Base-by-base conservation (phyloP, 2,329 filamentous ascomycete genomes). In the Pseudogymnoascus sp. region DNA sequence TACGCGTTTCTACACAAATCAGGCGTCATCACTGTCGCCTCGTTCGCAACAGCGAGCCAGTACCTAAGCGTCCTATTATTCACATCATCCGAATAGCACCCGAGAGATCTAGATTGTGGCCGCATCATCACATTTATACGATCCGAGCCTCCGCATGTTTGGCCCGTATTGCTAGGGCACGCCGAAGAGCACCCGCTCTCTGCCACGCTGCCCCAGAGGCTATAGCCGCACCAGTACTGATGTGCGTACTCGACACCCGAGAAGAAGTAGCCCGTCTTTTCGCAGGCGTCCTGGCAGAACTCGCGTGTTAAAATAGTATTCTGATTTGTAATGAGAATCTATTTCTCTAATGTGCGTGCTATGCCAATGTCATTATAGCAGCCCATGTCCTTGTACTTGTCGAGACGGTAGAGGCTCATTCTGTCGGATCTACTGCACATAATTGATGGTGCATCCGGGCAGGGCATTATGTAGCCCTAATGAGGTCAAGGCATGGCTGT, bases 381-480 rank as follows among this genome's bases (percentile, higher is more conserved):
- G 29, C 53, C 53, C 1, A 35, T 6, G 29, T 59, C 53, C n/a
- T 37, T 35, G 8, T 47, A 62, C 13, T 6, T 35, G 11, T 53
- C 44, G 6, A 53, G 61, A 2, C 29, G 35, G 42, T 66, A 67
- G 8, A 65, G n/a, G 13, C 59, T 63, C 4, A 67, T 44, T 10
- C 65, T 61, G 14, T 56, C 40, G 19, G 47, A 35, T 24, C 63
- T 63, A 6, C 66, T 65, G 42, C 66, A 67, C 29, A 40, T 62
- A 26, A 65, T 59, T 10, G 24, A 7, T 31, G 29, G 16, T 29
- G 63, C 60, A 1, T 62, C 64, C 10, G 40, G 24, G 59, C 65
- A 67, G 24, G 19, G 3, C 64, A 64, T 65, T 7, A 61, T 63
- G 40, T 64, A 67, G 3, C 63, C 63, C 61, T 16, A 13, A 35